These are phyloP conservation scores for Piper longum DNA, from an alignment of 164 flowering plant species.

Conservation along the genomic window DNA sequence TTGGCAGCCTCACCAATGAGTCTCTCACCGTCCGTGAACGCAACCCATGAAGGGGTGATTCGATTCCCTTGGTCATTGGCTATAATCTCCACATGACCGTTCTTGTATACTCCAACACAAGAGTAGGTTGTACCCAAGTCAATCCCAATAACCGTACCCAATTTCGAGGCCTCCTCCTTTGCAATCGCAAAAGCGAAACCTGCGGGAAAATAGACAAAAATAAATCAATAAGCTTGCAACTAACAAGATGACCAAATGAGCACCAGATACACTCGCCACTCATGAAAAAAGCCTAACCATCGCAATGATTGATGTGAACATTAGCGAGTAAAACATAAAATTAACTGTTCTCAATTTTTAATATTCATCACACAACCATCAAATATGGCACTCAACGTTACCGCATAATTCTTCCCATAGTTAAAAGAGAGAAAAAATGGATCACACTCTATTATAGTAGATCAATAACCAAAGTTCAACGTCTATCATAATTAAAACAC, in stretches of 20 bases:
- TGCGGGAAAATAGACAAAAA: slow-evolving; percentile 4
- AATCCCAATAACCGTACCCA: slow-evolving; percentile 79
- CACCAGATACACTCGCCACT: no score
- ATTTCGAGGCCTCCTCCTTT: slow-evolving; percentile 56
- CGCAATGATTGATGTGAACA: no score
- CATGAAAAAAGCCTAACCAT: no score
- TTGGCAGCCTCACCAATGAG: slow-evolving; percentile 81
- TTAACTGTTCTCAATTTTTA: not conserved
- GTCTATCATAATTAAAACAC: not conserved
- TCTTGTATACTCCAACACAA: slow-evolving; percentile 84
- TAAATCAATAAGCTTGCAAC: no score
- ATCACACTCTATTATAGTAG: no score
- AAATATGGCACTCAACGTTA: not conserved
- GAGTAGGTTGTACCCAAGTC: slow-evolving; percentile 84
- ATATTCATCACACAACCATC: not conserved
- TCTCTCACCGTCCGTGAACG: slow-evolving; percentile 65
- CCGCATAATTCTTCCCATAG: not conserved
- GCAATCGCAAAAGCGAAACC: slow-evolving; percentile 43
- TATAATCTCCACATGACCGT: slow-evolving; percentile 76
- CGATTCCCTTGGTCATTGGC: slow-evolving; percentile 91
- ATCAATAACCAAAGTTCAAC: no score
- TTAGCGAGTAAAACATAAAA: no score
- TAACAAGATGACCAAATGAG: no score
- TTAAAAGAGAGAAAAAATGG: not conserved
- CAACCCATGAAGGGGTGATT: slow-evolving; percentile 86